Evolutionary conservation across 1,284 basidiomycete species (phyloP), one percentile per base, ranked within the genome.

Genomic region (Cutaneotrichosporon arboriforme): DNA sequence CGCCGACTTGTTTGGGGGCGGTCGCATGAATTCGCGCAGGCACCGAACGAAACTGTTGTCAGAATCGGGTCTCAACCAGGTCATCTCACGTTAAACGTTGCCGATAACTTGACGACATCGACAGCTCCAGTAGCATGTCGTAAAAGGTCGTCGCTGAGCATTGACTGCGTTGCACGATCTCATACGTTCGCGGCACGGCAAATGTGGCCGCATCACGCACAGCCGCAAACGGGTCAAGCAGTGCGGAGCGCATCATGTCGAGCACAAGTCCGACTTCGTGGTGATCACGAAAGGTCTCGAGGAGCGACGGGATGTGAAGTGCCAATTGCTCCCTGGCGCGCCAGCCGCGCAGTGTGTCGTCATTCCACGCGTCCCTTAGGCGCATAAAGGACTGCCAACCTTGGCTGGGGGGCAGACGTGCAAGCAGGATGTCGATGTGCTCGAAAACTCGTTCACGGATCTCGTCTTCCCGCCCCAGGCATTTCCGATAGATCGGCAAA

Each of bases 171-270:
- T 74, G 72, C 62, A 84, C 78, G 36, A 78, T 73, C 26, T 75
- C 69, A 68, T 84, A 81, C 15, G 84, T 70, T 8, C 73, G 65
- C 3, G 84, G 81, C 41, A 86, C 54, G 68, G 65, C 61, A 65
- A 67, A 36, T 20, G 90, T 81, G 3, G 86, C 88, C 18, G 84
- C 83, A 62, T 90, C 87, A 49, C 93, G 79, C 7, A 97, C 89
- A 23, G 87, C 85, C 33, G 89, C 86, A 54, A 91, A 88, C 15
- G 78, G 76, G 68, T 97, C 93, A 55, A 84, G 80, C 36, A 97
- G 76, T 1, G 85, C 87, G 51, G 78, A 78, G 58, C 79, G 76
- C 63, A 91, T 77, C 52, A 88, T 76, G 34, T 70, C 63, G 40
- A 79, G 60, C 8, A 83, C 69, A 12, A 70, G 70, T 13, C 56